Evolutionary conservation across 2,329 filamentous ascomycete species (phyloP), one percentile per base, ranked within the genome.

Genomic region (Helminthosporium solani): DNA sequence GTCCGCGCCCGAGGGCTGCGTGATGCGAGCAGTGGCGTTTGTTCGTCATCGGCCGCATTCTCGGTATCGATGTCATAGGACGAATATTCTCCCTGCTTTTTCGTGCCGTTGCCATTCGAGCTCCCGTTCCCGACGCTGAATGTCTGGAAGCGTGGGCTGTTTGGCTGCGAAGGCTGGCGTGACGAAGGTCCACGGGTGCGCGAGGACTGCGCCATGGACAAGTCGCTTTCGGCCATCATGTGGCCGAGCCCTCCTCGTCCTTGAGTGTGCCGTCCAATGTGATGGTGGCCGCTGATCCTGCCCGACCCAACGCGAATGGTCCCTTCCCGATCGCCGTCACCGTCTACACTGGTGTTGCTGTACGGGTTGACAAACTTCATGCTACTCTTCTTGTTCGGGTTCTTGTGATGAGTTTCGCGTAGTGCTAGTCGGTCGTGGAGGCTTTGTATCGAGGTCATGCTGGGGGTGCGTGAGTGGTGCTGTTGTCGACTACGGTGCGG

Each of bases 331-430:
- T 74, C 72, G 1, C 64, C 49, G 55, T 72, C 68, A 21, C 59
- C 49, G 36, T 84, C 79, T 16, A 76, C 72, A 50, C 75, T 78
- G 52, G 81, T 82, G 53, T 79, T 83, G 54, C 77, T 84, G 69
- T 88, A 89, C 1, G 86, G 84, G 51, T 81, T 83, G 47, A 88
- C 87, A 64, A 97, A 97, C 64, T 96, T 97, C 90, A 96, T 96
- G 71, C 87, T 95, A 74, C 89, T 90, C 73, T 95, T 96, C 57
- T 86, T 82, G 7, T 81, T 80, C 15, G 87, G 76, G 40, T 79
- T 78, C 46, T 83, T 81, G 42, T 79, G 75, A 37, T 75, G 78
- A 47, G 90, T 87, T 12, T 40, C 38, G 42, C 85, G 80, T 38
- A 81, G 73, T 61, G 82, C 73, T 38, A 64, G 64, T 44, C 64